Evolutionary conservation across 2,329 filamentous ascomycete species (phyloP), one percentile per base, ranked within the genome.

Genomic region (Ophiostoma populinum): DNA sequence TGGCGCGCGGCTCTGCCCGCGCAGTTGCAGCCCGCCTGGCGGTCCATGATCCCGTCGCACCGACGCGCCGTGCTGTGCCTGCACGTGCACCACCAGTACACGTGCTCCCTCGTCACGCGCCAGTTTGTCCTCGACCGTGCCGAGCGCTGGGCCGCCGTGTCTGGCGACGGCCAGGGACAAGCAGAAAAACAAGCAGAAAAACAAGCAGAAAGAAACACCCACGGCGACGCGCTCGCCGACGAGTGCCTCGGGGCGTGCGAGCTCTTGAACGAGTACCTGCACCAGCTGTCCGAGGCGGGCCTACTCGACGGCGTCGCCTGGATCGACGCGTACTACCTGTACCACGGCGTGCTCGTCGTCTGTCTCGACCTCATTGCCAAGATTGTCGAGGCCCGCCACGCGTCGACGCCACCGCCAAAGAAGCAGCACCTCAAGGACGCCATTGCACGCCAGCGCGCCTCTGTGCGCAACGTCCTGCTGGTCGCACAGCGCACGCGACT

Each of bases 271-370:
- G 48, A 46, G 10, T 47, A 55, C 19, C 39, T 60, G 4, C 44
- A 53, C 13, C 49, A 52, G 32, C 47, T 59, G 1, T 54, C 55
- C n/a, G 34, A 47, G 3, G 48, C 53, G 26, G 47, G 47, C 5
- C 53, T 51, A 26, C 56, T 59, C 33, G 54, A 60, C 40, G 44
- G 51, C n/a, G 49, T 55, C 12, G 53, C 52, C 2, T 56, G 54
- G 51, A 56, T 51, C 45, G 58, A 61, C 33, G 44, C 55, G 5
- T 61, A 55, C 49, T 58, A 54, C 27, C 44, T 53, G 3, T 49
- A 58, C 27, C 37, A 43, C 32, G 24, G 30, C 24, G 36, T 42
- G 7, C 24, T 43, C 8, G 25, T 43, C 15, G 13, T 43, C 10
- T 43, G 40, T 13, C 40, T 43, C 5, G 42, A 43, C 20, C 30